Conservation (phyloP, 306 rosid genomes). For the Cotoneaster glaucophyllus region DNA sequence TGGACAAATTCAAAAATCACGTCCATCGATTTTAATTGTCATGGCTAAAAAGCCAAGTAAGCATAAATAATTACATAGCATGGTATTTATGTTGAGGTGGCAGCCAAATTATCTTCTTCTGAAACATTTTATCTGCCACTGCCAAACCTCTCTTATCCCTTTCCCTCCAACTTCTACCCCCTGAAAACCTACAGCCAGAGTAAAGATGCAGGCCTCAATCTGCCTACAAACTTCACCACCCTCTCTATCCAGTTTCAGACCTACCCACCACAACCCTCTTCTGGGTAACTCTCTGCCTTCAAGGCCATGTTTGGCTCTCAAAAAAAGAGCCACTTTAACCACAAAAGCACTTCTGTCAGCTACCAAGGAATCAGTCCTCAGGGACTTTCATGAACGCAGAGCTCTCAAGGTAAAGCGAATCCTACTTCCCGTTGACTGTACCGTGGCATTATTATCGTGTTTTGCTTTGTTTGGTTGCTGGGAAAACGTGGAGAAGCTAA, state of each 20-base stretch:
- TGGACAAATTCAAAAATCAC: no score
- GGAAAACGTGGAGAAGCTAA: background rate
- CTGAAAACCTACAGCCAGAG: background rate
- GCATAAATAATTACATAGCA: background rate
- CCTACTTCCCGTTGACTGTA: background rate
- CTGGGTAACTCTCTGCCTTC: slow-evolving; percentile 20
- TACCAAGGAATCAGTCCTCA: slow-evolving; percentile 51
- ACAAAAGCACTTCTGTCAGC: slow-evolving; percentile 54
- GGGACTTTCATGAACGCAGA: slow-evolving; percentile 53
- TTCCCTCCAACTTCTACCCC: slow-evolving; percentile 17
- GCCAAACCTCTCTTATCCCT: slow-evolving; percentile 45
- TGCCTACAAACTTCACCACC: slow-evolving; percentile 47
- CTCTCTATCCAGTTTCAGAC: slow-evolving; percentile 44
- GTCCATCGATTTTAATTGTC: no score
- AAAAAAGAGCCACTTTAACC: slow-evolving; percentile 38
- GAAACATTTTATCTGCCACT: background rate
- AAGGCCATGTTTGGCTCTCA: slow-evolving; percentile 32
- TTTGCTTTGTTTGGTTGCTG: background rate
- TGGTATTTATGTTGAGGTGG: slow-evolving; percentile 17
- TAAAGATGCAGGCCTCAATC: slow-evolving; percentile 51
- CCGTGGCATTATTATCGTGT: background rate
- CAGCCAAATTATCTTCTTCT: slow-evolving; percentile 22
- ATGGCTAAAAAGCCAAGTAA: no score
- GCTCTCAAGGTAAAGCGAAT: slow-evolving; percentile 69
- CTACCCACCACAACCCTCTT: slow-evolving; percentile 36